Evolutionary conservation across 2,329 filamentous ascomycete genomes (phyloP), one percentile per base, ranked within the genome.

Genomic region (Volutella citrinella): DNA sequence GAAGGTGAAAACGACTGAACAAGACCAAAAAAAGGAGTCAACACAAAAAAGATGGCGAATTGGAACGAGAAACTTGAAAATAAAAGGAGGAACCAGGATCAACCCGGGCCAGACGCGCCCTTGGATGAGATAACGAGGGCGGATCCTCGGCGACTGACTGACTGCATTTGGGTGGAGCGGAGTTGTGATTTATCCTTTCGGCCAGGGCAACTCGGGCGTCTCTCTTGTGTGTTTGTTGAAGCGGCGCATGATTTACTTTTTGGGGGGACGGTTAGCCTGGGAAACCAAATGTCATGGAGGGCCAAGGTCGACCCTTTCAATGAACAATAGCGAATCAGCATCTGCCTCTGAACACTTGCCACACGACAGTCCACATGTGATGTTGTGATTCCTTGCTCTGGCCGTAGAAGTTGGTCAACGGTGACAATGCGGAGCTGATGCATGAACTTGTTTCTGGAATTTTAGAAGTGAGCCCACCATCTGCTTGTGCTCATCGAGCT

Each of bases 241-340:
- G 46, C 48, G 50, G 50, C 50, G 49, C 51, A 37, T 42, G 41
- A 35, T 43, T n/a, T n/a, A n/a, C n/a, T n/a, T n/a, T n/a, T n/a
- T n/a, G n/a, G n/a, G n/a, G n/a, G n/a, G 46, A 38, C 39, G 43
- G 30, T 50, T 49, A 43, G 42, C 42, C 42, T 42, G 38, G 42
- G 44, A 47, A 49, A 40, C 39, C 41, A 42, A 41, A 24, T 29
- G 36, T 30, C 32, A 36, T 33, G 32, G 36, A 26, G 28, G 32
- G 32, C 28, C 27, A 30, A 36, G 13, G 29, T 19, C 14, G 14
- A 22, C 29, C 10, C 30, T 36, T 34, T 33, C 20, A 32, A 30
- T n/a, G n/a, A 28, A 30, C 27, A 24, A 27, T 20, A 28, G 27
- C 32, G 32, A 34, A 39, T 33, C 21, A 36, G 23, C 32, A 36